Evolutionary conservation across 2,329 filamentous ascomycete genomes (phyloP).

Genomic region (Aspergillus ochraceoroseus): DNA sequence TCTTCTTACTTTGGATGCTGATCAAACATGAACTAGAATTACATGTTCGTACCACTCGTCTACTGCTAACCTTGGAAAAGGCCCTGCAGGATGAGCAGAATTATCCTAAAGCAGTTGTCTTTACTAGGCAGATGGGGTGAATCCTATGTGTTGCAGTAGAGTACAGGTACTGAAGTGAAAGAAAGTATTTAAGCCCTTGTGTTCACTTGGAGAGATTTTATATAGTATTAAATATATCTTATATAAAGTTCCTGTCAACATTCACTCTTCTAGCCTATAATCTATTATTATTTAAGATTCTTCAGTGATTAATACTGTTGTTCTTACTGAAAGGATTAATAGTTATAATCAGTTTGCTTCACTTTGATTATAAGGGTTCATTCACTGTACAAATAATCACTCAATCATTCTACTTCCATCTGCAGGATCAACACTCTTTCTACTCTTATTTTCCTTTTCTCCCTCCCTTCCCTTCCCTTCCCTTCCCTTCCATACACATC

Average conservation of each 20-base stretch:
- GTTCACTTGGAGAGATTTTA: no score
- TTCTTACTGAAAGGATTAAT: no score
- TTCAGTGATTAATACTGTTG: no score
- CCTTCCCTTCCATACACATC: background rate
- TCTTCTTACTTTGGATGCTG: background rate
- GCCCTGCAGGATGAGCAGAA: constrained; percentile 57
- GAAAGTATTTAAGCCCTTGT: no score
- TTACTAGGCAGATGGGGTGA: constrained; percentile 17
- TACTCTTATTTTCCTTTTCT: background rate
- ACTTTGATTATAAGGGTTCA: no score
- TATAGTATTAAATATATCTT: background rate
- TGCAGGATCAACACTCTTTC: no score
- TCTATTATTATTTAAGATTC: no score
- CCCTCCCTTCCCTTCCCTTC: background rate
- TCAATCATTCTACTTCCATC: background rate
- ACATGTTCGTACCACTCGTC: constrained; percentile 58
- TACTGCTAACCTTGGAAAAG: constrained; percentile 62
- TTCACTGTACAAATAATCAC: no score
- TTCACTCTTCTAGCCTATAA: background rate
- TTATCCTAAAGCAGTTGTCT: constrained; percentile 57
- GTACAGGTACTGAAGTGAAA: background rate
- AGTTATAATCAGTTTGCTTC: no score
- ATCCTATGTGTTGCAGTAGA: constrained; percentile 20
- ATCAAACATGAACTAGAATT: constrained; percentile 51
- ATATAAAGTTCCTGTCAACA: background rate